Conservation (phyloP, 345 rosid genomes). For the Syzygium jambos region DNA sequence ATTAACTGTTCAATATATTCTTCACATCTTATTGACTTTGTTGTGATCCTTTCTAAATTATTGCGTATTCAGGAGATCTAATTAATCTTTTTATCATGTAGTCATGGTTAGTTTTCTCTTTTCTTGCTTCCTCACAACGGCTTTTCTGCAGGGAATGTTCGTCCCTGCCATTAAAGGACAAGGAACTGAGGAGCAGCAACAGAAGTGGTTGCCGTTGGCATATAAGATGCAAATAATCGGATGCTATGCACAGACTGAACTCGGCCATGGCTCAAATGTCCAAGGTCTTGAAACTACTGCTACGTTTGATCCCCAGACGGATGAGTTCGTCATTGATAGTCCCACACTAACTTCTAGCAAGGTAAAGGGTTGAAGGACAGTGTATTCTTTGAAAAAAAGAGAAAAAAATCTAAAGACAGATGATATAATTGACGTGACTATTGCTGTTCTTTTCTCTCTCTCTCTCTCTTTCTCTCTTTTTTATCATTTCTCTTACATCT, state of each 20-base stretch:
- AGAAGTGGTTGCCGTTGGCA: slow-evolving; percentile 91
- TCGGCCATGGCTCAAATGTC: slow-evolving; percentile 98
- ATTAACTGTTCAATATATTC: not conserved
- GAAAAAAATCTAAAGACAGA: not conserved
- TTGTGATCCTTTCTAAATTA: not conserved
- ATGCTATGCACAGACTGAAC: slow-evolving; percentile 99
- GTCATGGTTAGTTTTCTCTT: not conserved
- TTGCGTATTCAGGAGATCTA: not conserved
- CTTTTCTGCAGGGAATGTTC: slow-evolving; percentile 75
- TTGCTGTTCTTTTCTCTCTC: not conserved
- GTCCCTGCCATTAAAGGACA: slow-evolving; percentile 93
- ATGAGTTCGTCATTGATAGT: slow-evolving; percentile 82
- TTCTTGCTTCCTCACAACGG: not conserved
- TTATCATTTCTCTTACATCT: not conserved
- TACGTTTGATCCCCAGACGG: slow-evolving; percentile 85
- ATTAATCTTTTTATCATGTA: not conserved
- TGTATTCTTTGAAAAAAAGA: not conserved
- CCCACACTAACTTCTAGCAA: slow-evolving; percentile 93
- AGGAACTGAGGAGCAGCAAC: slow-evolving; percentile 92
- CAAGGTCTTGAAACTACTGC: slow-evolving; percentile 99
- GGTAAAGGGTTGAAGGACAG: slow-evolving; percentile 29
- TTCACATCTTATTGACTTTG: not conserved
- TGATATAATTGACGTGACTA: not conserved
- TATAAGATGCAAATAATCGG: slow-evolving; percentile 95
- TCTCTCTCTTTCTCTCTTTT: not conserved